Percentiles rank a stretch among this genome's conserved stretches.
Evolutionary conservation across 805 yeast species (phyloP).

Genomic region (Nakazawaea sp.): DNA sequence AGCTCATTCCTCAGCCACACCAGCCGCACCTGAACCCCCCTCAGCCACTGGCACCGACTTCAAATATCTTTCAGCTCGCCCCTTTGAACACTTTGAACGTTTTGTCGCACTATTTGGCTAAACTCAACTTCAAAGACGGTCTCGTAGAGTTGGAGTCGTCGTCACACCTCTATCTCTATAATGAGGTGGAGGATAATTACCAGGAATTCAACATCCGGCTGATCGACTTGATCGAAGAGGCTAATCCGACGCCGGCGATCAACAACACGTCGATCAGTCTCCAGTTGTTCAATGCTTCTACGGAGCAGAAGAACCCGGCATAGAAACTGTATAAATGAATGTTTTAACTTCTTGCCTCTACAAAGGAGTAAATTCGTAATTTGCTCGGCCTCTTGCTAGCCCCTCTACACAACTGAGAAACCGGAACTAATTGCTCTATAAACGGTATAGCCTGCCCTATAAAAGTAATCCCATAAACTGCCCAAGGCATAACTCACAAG

Average conservation of each 20-base stretch:
- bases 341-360: too few species aligned
- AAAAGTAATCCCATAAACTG: too few species aligned
- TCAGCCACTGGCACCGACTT: not conserved
- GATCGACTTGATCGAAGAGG: conserved; percentile 55
- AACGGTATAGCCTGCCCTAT: too few species aligned
- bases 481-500: too few species aligned
- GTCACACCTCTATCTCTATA: conserved; percentile 15
- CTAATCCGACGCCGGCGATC: conserved; percentile 35
- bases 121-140: conserved; percentile 11
- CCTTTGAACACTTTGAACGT: conserved; percentile 9
- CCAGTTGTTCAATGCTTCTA: conserved; percentile 45
- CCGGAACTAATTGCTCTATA: too few species aligned
- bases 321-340: conserved; percentile 5
- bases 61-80: conserved; percentile 7
- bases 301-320: conserved; percentile 38
- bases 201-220: conserved; percentile 34
- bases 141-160: conserved; percentile 3
- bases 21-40: not conserved
- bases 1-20: too few species aligned
- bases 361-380: too few species aligned
- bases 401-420: too few species aligned
- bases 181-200: conserved; percentile 21
- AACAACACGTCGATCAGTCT: conserved; percentile 52
- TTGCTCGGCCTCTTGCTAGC: too few species aligned
- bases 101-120: conserved; percentile 2